These are phyloP conservation scores for Graphilbum sp. DNA, from an alignment of 2,329 filamentous ascomycete genomes.

Conservation along the genomic window DNA sequence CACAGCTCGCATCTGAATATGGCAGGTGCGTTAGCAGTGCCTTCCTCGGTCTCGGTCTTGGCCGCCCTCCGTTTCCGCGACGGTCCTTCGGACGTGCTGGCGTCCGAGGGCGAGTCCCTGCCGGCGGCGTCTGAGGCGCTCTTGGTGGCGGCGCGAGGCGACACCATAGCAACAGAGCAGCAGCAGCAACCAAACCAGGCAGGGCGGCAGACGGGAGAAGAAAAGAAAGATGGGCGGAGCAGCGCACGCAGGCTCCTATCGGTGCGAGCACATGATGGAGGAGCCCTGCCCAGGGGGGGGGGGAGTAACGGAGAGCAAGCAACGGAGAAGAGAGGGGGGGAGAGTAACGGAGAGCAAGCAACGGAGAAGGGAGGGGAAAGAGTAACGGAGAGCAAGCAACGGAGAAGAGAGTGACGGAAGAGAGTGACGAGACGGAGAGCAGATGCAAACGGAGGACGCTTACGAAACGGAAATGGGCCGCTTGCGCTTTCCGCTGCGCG, in stretches of 20 bases:
- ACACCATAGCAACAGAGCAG: too few relatives aligned
- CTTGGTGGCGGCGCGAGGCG: too few relatives aligned
- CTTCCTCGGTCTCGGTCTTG: background rate
- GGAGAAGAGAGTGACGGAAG: background rate
- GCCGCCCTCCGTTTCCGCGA: slow-evolving; percentile 9
- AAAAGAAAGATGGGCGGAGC: too few relatives aligned
- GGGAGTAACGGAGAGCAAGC: background rate
- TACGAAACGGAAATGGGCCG: slow-evolving; percentile 45
- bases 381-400: background rate
- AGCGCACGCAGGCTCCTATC: too few relatives aligned
- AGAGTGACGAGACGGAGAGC: slow-evolving; percentile 24
- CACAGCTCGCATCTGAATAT: slow-evolving; percentile 53
- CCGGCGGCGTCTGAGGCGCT: background rate
- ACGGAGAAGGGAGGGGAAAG: background rate
- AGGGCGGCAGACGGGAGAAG: too few relatives aligned
- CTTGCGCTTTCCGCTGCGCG: slow-evolving; percentile 38
- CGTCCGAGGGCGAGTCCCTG: background rate
- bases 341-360: background rate
- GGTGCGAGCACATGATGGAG: too few relatives aligned
- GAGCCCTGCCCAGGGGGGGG: too few relatives aligned
- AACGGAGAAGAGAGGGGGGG: background rate
- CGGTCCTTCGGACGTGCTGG: background rate
- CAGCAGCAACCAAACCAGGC: too few relatives aligned
- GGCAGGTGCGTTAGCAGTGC: slow-evolving; percentile 18
- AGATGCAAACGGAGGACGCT: slow-evolving; percentile 35